Evolutionary conservation across 306 rosid genomes (phyloP).

Genomic region (Alnus glutinosa): DNA sequence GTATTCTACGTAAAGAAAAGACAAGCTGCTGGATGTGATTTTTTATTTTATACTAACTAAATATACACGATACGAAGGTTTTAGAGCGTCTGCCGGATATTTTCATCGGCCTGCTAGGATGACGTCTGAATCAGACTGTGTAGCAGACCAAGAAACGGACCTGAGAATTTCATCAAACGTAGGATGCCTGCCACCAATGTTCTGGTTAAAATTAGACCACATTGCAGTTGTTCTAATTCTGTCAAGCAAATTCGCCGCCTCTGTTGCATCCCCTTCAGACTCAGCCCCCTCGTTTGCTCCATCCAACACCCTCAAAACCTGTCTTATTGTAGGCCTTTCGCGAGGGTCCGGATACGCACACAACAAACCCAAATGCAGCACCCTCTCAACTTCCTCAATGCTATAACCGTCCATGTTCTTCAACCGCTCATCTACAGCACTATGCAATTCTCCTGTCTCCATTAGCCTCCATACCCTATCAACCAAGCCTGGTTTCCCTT

Average conservation of each 20-base stretch:
- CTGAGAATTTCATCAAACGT: constrained; percentile 45
- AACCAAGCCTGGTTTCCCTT: constrained; percentile 46
- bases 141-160: constrained; percentile 39
- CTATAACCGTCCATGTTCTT: constrained; percentile 31
- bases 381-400: constrained; percentile 48
- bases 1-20: too few species aligned
- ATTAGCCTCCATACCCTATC: constrained; percentile 48
- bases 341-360: constrained; percentile 55
- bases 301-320: constrained; percentile 55
- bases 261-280: constrained; percentile 31
- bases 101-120: constrained; percentile 34
- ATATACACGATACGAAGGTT: too few species aligned
- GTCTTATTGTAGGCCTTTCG: constrained; percentile 59
- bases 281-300: constrained; percentile 6
- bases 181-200: constrained; percentile 33
- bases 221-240: constrained; percentile 35
- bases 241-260: constrained; percentile 33
- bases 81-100: too few species aligned
- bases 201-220: constrained; percentile 29
- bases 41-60: too few species aligned
- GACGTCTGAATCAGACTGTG: constrained; percentile 3
- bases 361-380: constrained; percentile 56
- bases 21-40: too few species aligned
- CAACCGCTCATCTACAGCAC: constrained; percentile 52
- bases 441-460: constrained; percentile 35